Evolutionary conservation across 73 alveolate genomes (phyloP), one percentile per base, ranked within the genome.

Genomic region (Diophrys sp.): DNA sequence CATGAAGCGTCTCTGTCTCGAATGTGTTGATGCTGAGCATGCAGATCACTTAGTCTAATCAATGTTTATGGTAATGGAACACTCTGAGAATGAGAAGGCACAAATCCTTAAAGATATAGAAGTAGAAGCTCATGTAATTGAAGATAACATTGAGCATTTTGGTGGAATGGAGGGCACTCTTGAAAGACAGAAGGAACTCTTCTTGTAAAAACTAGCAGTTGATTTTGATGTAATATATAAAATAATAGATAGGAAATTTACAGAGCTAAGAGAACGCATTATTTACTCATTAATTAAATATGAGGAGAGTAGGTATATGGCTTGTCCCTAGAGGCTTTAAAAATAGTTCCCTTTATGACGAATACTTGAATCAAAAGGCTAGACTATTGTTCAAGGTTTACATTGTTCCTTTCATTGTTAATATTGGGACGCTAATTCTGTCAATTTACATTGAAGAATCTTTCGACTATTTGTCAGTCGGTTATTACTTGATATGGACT

Each of bases 171-270:
- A 66, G 54, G 91, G 75, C 8, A 67, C 72, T 0, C 71, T 83
- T 14, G 8, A 75, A 31, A 75, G 74, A 23, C 62, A 75, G 67
- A 83, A 83, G 74, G 53, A 67, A 18, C 74, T 75, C 54, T 68
- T 74, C 28, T 44, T 83, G 81, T 32, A 83, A 66, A 83, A 83
- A 54, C 67, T 83, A 14, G 54, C 76, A 31, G 91, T 84, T 25
- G 91, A 83, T 72, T 83, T 83, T 57, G 91, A 83, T 23, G 83
- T 83, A 25, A 75, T 83, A 2, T 32, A 53, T 67, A 83, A 83
- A 69, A 24, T 76, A 11, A 70, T 83, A 28, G 91, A 83, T 54
- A 67, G 91, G 30, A 83, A 83, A 53, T 82, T 74, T 68, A 56
- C 85, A 0, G 91, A 83, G 68, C 73, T 75, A 1, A 83, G 79